Conservation (phyloP, 768 basidiomycete species). For the Phylloporus sp. region DNA sequence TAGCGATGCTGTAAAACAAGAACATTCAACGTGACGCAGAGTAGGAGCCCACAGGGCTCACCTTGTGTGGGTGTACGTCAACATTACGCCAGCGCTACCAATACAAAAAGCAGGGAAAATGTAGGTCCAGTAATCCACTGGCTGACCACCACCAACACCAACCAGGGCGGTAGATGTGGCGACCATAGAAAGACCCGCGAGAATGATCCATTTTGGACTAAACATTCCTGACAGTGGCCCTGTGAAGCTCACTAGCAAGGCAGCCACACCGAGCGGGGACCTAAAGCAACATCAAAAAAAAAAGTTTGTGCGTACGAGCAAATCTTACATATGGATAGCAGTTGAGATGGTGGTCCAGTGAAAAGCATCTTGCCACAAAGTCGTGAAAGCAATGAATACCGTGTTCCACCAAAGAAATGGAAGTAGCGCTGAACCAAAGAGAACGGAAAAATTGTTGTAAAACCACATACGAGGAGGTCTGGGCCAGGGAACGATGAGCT, state of each 20-base stretch:
- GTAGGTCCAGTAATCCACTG: constrained; percentile 42
- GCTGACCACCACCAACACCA: constrained; percentile 37
- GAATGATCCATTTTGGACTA: constrained; percentile 42
- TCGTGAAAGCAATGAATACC: constrained; percentile 32
- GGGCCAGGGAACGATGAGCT: neutral
- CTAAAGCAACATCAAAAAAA: constrained; percentile 19
- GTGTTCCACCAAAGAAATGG: constrained; percentile 41
- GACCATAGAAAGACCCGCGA: constrained; percentile 36
- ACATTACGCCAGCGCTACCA: constrained; percentile 42
- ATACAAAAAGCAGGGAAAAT: constrained; percentile 48
- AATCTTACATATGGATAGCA: constrained; percentile 36
- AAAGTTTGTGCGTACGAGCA: neutral
- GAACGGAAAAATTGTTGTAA: constrained; percentile 37
- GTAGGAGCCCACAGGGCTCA: constrained; percentile 21
- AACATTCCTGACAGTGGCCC: constrained; percentile 35
- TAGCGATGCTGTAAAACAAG: constrained; percentile 37
- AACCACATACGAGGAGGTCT: constrained; percentile 43
- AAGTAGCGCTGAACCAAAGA: constrained; percentile 35
- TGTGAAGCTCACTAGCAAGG: constrained; percentile 35
- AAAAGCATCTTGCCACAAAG: constrained; percentile 39
- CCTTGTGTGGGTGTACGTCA: constrained; percentile 47
- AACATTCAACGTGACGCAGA: neutral
- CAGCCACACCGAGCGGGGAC: constrained; percentile 39
- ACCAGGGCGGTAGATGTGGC: constrained; percentile 38
- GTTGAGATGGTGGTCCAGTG: constrained; percentile 39